Base-by-base conservation (phyloP, 2,329 filamentous ascomycete genomes). In the Diaporthe nobilis region DNA sequence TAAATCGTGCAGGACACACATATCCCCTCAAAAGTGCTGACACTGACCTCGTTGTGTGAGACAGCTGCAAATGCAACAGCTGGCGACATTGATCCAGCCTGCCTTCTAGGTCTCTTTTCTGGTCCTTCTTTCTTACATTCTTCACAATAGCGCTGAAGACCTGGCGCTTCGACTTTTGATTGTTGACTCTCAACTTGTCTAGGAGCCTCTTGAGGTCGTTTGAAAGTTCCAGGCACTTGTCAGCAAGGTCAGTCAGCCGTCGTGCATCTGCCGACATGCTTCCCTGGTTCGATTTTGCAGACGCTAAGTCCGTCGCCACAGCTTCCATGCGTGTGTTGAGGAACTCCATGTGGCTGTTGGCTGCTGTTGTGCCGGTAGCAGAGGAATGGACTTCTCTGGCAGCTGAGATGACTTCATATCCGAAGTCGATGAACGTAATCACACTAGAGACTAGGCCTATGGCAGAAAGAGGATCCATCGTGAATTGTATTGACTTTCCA, bases 171-270 rank as follows among this genome's bases (percentile, higher is more conserved):
- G 60, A 87, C 85, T 84, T 85, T 76, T 87, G 80, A 80, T 83
- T 82, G 77, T 84, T 82, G 78, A 80, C 84, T 82, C 84, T 84
- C 78, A 87, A 82, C 83, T 86, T 84, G 76, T 87, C 85, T 17
- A 74, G 20, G 3, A 74, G 61, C 20, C 7, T 57, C 39, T 70
- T 20, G 10, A 74, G 12, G 20, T 58, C 72, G 13, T 37, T 31
- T 6, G 72, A 70, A 6, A 74, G 49, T 10, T 17, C 22, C n/a
- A 74, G 60, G 15, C 72, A 74, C 31, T 70, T 39, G 15, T 70
- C 39, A 12, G 72, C 72, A 13, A 67, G 44, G 12, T 74, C 72
- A 1, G 22, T 12, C 12, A 74, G 9, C 17, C 49, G 22, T 42
- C 12, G 17, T 6, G 20, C 22, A 22, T 72, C 71, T 17, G 34